These are phyloP conservation scores for Paraurostyla sp. DNA, from an alignment of 73 alveolate genomes.

Conservation along the genomic window DNA sequence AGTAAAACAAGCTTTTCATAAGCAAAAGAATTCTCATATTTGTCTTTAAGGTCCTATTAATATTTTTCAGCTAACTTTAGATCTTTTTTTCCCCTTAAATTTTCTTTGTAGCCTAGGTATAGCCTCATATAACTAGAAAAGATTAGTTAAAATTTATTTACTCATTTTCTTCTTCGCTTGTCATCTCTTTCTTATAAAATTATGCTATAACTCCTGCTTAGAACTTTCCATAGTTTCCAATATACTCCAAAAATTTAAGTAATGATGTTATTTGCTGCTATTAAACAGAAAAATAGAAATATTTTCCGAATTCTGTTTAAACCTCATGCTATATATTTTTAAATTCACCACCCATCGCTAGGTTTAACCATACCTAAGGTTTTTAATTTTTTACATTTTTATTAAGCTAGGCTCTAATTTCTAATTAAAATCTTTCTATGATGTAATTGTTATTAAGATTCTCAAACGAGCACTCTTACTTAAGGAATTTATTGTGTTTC, in stretches of 20 bases:
- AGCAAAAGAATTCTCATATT: not conserved
- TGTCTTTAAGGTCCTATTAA: not conserved
- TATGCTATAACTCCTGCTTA: constrained; percentile 44
- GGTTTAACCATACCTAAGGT: constrained; percentile 22
- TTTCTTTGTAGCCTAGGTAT: constrained; percentile 13
- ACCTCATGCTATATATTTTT: constrained; percentile 4
- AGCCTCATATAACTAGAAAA: not conserved
- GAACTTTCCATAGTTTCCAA: constrained; percentile 57
- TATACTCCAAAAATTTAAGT: constrained; percentile 60
- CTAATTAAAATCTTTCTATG: constrained; percentile 9
- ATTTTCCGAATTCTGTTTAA: not conserved
- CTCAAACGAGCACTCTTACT: constrained; percentile 50
- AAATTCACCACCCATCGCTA: constrained; percentile 54
- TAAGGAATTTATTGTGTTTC: constrained; percentile 17
- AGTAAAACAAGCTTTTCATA: constrained; percentile 41
- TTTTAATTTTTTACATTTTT: constrained; percentile 29
- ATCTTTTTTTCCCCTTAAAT: not conserved
- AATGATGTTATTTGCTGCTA: constrained; percentile 54
- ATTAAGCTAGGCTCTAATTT: constrained; percentile 40
- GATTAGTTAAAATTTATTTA: not conserved
- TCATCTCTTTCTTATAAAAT: constrained; percentile 25
- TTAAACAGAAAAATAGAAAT: constrained; percentile 21
- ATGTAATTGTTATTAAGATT: constrained; percentile 46
- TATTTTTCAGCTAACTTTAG: not conserved
- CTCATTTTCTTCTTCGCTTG: constrained; percentile 56